Evolutionary conservation across 2,329 filamentous ascomycete species (phyloP).

Genomic region (Diaporthe amygdali): DNA sequence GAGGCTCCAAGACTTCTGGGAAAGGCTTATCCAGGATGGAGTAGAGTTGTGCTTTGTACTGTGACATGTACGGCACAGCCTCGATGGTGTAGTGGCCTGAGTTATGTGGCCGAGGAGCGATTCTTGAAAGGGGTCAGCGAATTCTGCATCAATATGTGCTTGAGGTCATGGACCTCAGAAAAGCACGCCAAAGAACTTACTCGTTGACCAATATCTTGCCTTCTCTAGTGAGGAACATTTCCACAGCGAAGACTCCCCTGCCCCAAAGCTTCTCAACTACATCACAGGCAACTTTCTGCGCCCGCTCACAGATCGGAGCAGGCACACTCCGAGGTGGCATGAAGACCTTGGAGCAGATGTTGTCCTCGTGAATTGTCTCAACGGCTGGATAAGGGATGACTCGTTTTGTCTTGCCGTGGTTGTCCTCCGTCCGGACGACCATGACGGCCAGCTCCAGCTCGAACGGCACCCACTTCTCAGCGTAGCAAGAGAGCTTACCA

Average conservation of each 20-base stretch:
- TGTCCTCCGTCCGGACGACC: constrained; percentile 87
- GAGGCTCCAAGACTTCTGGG: constrained; percentile 61
- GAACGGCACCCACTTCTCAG: constrained; percentile 89
- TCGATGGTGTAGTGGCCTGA: constrained; percentile 97
- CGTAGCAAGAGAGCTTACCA: constrained; percentile 76
- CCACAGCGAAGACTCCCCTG: constrained; percentile 93
- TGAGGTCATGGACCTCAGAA: neutral
- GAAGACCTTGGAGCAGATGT: constrained; percentile 92
- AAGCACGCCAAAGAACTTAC: neutral
- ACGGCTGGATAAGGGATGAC: constrained; percentile 83
- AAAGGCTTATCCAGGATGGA: constrained; percentile 74
- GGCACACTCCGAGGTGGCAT: constrained; percentile 79
- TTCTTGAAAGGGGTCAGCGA: constrained; percentile 44
- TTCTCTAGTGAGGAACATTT: constrained; percentile 87
- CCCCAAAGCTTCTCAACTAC: constrained; percentile 84
- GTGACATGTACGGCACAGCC: constrained; percentile 82
- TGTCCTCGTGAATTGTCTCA: constrained; percentile 94
- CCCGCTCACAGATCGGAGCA: constrained; percentile 63
- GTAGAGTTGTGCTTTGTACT: constrained; percentile 89
- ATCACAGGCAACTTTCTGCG: constrained; percentile 77
- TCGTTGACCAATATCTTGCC: constrained; percentile 43
- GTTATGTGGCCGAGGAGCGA: constrained; percentile 84
- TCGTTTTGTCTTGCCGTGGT: constrained; percentile 51
- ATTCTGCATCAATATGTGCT: constrained; percentile 15
- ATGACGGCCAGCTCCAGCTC: constrained; percentile 89